Evolutionary conservation across 2,329 filamentous ascomycete genomes (phyloP).

Genomic region (Cordyceps cateniannulata): DNA sequence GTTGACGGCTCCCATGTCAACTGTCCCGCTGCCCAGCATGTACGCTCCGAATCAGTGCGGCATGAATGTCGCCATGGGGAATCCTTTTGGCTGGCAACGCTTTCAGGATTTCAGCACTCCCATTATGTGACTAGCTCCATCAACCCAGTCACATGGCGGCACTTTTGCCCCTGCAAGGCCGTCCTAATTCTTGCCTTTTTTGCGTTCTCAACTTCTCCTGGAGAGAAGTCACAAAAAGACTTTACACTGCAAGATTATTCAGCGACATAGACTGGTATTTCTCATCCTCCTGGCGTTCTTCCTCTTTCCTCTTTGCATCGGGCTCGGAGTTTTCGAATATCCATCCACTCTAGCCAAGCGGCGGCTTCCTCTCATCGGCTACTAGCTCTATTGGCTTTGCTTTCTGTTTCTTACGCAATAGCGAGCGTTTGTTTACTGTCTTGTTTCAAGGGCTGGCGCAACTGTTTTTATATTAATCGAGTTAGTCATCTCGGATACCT

Average conservation of each 20-base stretch:
- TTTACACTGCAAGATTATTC: constrained; percentile 20
- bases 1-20: constrained; percentile 65
- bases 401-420: constrained; percentile 25
- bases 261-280: constrained; percentile 32
- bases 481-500: constrained; percentile 23
- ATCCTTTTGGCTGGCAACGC: constrained; percentile 74
- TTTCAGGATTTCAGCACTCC: constrained; percentile 73
- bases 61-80: constrained; percentile 64
- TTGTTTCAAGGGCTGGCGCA: constrained; percentile 19
- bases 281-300: constrained; percentile 32
- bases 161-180: constrained; percentile 43
- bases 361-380: constrained; percentile 17
- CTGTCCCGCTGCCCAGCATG: constrained; percentile 80
- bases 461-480: constrained; percentile 24
- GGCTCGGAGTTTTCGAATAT: constrained; percentile 36
- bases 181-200: constrained; percentile 30
- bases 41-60: constrained; percentile 73
- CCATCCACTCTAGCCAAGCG: constrained; percentile 20
- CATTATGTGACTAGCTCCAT: constrained; percentile 69
- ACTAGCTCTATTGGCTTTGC: constrained; percentile 27
- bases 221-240: constrained; percentile 22
- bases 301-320: constrained; percentile 29
- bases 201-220: constrained; percentile 19
- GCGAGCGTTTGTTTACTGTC: constrained; percentile 31
- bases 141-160: constrained; percentile 30